A percentile compares a stretch with the other conserved stretches of the same genome.
These are phyloP conservation scores for Lindgomyces ingoldianus DNA, from an alignment of 495 filamentous ascomycete genomes.

Conservation along the genomic window DNA sequence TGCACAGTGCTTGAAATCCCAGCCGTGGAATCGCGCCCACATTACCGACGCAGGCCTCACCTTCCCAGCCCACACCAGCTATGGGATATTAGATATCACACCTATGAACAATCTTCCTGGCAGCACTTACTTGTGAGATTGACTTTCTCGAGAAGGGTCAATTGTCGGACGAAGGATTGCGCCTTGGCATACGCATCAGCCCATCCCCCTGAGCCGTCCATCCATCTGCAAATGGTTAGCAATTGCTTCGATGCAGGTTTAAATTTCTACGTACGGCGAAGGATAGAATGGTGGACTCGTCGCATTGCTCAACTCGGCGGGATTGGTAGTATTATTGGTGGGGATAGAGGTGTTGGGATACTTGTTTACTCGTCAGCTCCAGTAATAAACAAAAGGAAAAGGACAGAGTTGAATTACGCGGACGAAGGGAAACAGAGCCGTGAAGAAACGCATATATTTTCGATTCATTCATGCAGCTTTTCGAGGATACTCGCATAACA, in stretches of 20 bases:
- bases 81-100: background rate
- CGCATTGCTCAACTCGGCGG: constrained; percentile 15
- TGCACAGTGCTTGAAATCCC: constrained; percentile 77
- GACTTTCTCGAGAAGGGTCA: constrained; percentile 88
- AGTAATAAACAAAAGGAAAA: constrained; percentile 11
- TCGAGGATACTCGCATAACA: background rate
- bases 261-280: constrained; percentile 19
- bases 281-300: constrained; percentile 71
- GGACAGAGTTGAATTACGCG: constrained; percentile 12
- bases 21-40: constrained; percentile 70
- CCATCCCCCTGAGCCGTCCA: constrained; percentile 67
- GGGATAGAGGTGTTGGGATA: constrained; percentile 27
- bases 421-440: constrained; percentile 33
- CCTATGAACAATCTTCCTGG: no score
- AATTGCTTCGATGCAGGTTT: constrained; percentile 39
- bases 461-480: constrained; percentile 28
- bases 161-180: constrained; percentile 72
- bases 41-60: constrained; percentile 65
- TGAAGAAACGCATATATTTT: constrained; percentile 21
- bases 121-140: constrained; percentile 66
- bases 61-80: constrained; percentile 72
- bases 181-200: constrained; percentile 75
- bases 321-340: constrained; percentile 16
- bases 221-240: constrained; percentile 84
- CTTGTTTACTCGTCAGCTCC: constrained; percentile 31